These are phyloP conservation scores for Penicillium sp. DNA, from an alignment of 2,329 filamentous ascomycete species.

Conservation along the genomic window DNA sequence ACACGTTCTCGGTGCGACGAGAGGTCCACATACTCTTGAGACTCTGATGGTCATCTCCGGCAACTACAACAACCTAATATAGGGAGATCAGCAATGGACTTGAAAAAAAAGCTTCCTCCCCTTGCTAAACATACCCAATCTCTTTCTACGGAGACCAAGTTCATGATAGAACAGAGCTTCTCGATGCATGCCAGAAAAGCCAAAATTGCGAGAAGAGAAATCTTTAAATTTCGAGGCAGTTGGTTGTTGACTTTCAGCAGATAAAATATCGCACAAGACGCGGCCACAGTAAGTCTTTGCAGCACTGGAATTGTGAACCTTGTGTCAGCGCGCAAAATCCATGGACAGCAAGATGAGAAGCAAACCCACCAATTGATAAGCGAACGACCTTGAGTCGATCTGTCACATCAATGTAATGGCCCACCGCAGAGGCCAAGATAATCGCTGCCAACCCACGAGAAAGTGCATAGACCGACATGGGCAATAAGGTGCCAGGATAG, in stretches of 20 bases:
- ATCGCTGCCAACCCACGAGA: slow-evolving; percentile 61
- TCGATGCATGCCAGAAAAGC: slow-evolving; percentile 66
- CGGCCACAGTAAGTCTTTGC: not conserved
- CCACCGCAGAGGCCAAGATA: slow-evolving; percentile 60
- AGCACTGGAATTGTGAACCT: not conserved
- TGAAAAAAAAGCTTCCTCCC: not conserved
- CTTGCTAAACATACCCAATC: slow-evolving; percentile 60
- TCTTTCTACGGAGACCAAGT: slow-evolving; percentile 68
- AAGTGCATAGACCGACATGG: slow-evolving; percentile 70
- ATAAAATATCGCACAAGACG: not conserved
- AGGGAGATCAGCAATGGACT: not conserved
- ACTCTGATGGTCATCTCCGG: not conserved
- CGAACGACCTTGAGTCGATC: slow-evolving; percentile 56
- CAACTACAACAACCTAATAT: not conserved
- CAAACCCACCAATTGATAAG: slow-evolving; percentile 47
- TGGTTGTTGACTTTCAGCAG: not conserved
- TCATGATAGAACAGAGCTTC: slow-evolving; percentile 66
- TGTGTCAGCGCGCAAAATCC: not conserved
- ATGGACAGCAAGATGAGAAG: not conserved
- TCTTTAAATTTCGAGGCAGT: slow-evolving; percentile 3
- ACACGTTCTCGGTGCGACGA: not conserved
- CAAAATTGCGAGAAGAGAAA: slow-evolving; percentile 36
- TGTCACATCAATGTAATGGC: slow-evolving; percentile 59
- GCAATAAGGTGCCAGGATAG: slow-evolving; percentile 63
- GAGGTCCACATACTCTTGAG: not conserved